Base-by-base conservation (phyloP, 495 filamentous ascomycete genomes). In the Tuber melanosporum region DNA sequence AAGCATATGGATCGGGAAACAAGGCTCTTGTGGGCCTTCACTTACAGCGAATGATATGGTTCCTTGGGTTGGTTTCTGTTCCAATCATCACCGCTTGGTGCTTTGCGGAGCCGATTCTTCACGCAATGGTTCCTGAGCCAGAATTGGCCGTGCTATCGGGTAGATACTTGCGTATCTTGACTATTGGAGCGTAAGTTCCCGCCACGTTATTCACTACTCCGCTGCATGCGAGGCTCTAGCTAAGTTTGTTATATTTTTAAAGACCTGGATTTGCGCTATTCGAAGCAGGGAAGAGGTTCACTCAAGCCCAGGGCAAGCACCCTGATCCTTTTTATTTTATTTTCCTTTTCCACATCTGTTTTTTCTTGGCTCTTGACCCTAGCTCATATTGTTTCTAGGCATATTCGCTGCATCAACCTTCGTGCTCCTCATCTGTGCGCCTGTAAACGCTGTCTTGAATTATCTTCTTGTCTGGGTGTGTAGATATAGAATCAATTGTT, bases 1-100 rank as follows among this genome's bases (percentile, higher is more conserved):
- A 93, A 82, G 92, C 92, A 2, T 93, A 92, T 79, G 91, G 91
- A 36, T 90, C 88, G 2, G 91, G 92, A 10, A 89, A 88, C 71
- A 91, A 89, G 76, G 86, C 87, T 44, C 86, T 93, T 32, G 92
- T 93, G 42, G 91, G 91, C 0, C 85, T 93, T 36, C 90, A 93
- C 73, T 82, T 91, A 22, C 91, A 93, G 81, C 86, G 91, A 49
- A 92, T 93, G 91, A 86, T 88, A 0, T 89, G 87, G 74, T 90
- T 93, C 74, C 85, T 93, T 12, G 89, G 87, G 86, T 75, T 87
- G 10, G 83, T 92, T 69, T 88, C 89, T 0, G 85, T 92, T 9
- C 92, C 92, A 3, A 88, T 93, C 43, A 87, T 86, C 9, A 80
- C 87, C 2, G 81, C 91, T 14, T 93, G 91, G 90, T 85, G 85